Evolutionary conservation across 768 basidiomycete species (phyloP), one percentile per base, ranked within the genome.

Genomic region (Tylopilus felleus): DNA sequence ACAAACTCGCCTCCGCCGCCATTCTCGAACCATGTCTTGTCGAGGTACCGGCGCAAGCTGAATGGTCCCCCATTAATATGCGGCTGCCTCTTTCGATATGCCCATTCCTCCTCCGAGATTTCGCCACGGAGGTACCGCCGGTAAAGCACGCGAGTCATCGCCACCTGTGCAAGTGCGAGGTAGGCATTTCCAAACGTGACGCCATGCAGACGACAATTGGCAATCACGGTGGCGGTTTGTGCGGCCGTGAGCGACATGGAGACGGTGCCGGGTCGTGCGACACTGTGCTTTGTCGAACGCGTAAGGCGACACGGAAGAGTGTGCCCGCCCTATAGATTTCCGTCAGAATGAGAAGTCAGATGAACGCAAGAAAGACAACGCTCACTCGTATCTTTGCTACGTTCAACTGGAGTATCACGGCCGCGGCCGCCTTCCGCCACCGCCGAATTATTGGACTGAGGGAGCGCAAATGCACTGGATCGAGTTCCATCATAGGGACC

Each of bases 181-280:
- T 73, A 75, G 5, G 73, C 80, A 42, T 76, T 75, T 1, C 82
- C 82, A 38, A 84, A 78, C 0, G 82, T 82, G 21, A 83, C 29
- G 1, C 62, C 58, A 21, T 78, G 62, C 35, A 63, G 59, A 43
- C 75, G 76, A 57, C 81, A 82, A 27, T 65, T 74, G 17, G 53
- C 46, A 1, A 73, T 47, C 41, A 82, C 72, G 2, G 40, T 46
- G 9, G 53, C 51, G 13, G 73, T 75, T 40, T 69, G 63, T 6
- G 70, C 62, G 1, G 39, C 39, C 3, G 74, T 66, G 42, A 77
- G 71, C 8, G 58, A 52, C 22, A 47, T 52, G 5, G 49, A 38
- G 13, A 65, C 41, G n/a, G 28, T 19, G 33, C 65, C 63, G 22
- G 77, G 74, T 25, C 60, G 59, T 7, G 80, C 73, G 7, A 77